Conservation (phyloP, 352 stramenopile genomes). For the Pythium graminicola region DNA sequence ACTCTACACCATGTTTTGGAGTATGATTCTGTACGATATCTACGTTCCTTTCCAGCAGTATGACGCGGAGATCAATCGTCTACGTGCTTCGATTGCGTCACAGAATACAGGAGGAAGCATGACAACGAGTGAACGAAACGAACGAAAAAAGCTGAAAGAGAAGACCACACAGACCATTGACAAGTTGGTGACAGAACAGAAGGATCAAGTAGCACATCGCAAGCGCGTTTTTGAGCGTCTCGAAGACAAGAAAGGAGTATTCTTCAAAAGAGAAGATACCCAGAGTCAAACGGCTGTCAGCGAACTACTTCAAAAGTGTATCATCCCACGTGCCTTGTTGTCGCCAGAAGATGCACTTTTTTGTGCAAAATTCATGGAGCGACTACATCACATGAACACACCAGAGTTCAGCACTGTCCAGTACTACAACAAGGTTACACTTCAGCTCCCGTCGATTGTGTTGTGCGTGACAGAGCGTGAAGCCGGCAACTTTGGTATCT, state of each 20-base stretch:
- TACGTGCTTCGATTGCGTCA: slow-evolving; percentile 48
- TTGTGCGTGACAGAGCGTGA: slow-evolving; percentile 80
- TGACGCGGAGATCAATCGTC: slow-evolving; percentile 68
- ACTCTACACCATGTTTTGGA: slow-evolving; percentile 83
- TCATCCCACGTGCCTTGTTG: slow-evolving; percentile 69
- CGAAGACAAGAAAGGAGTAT: slow-evolving; percentile 58
- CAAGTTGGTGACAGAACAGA: slow-evolving; percentile 78
- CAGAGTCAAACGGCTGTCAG: slow-evolving; percentile 44
- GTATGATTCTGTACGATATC: slow-evolving; percentile 82
- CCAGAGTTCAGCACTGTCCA: slow-evolving; percentile 70
- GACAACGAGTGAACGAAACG: slow-evolving; percentile 40
- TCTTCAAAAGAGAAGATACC: slow-evolving; percentile 43
- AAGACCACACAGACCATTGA: slow-evolving; percentile 74
- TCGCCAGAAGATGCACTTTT: slow-evolving; percentile 83
- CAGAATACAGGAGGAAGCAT: slow-evolving; percentile 30
- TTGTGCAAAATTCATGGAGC: slow-evolving; percentile 80
- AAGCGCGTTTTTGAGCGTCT: slow-evolving; percentile 79
- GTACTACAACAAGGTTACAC: slow-evolving; percentile 75
- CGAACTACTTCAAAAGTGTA: slow-evolving; percentile 74
- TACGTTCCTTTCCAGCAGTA: slow-evolving; percentile 82
- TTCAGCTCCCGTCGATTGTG: slow-evolving; percentile 73
- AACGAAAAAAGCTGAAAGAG: slow-evolving; percentile 79
- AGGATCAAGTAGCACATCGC: slow-evolving; percentile 77
- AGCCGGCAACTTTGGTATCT: slow-evolving; percentile 82
- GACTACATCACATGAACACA: slow-evolving; percentile 64